Conservation (phyloP, 2,329 filamentous ascomycete genomes). For the Phyllachora maydis region DNA sequence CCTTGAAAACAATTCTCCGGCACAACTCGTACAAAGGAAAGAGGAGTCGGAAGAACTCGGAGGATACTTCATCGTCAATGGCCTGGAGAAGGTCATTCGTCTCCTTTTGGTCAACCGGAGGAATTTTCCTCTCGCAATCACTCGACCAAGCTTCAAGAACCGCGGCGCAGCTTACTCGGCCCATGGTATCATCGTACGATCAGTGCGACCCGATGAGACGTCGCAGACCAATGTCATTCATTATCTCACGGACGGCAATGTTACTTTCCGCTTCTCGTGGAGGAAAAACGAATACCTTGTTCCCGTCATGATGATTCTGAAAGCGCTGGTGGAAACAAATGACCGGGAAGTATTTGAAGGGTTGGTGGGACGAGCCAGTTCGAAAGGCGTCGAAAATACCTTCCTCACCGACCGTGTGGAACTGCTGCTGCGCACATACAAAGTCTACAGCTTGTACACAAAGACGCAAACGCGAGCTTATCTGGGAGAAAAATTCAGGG, state of each 20-base stretch:
- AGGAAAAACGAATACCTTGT: slow-evolving; percentile 94
- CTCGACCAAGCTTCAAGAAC: slow-evolving; percentile 73
- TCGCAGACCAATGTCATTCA: slow-evolving; percentile 95
- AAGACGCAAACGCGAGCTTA: slow-evolving; percentile 67
- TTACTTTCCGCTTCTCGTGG: slow-evolving; percentile 96
- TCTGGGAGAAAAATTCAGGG: slow-evolving; percentile 76
- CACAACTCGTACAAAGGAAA: slow-evolving; percentile 63
- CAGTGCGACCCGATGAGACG: slow-evolving; percentile 88
- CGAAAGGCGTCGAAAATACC: slow-evolving; percentile 64
- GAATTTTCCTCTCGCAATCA: slow-evolving; percentile 91
- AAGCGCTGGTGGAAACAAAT: slow-evolving; percentile 87
- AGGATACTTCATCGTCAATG: slow-evolving; percentile 94
- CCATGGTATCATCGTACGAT: slow-evolving; percentile 79
- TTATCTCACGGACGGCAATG: slow-evolving; percentile 86
- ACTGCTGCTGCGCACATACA: slow-evolving; percentile 80
- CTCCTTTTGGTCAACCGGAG: slow-evolving; percentile 76
- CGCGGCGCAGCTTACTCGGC: slow-evolving; percentile 76
- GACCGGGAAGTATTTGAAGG: slow-evolving; percentile 91
- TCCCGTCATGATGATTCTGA: slow-evolving; percentile 89
- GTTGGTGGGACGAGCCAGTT: slow-evolving; percentile 59
- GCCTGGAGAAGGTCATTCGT: slow-evolving; percentile 90
- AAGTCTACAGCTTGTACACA: slow-evolving; percentile 68
- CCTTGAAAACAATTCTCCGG: slow-evolving; percentile 67
- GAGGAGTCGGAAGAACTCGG: slow-evolving; percentile 94
- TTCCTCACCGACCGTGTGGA: slow-evolving; percentile 93